These are phyloP conservation scores for Sclerotinia glacialis DNA, from an alignment of 2,329 filamentous ascomycete genomes.

Conservation along the genomic window DNA sequence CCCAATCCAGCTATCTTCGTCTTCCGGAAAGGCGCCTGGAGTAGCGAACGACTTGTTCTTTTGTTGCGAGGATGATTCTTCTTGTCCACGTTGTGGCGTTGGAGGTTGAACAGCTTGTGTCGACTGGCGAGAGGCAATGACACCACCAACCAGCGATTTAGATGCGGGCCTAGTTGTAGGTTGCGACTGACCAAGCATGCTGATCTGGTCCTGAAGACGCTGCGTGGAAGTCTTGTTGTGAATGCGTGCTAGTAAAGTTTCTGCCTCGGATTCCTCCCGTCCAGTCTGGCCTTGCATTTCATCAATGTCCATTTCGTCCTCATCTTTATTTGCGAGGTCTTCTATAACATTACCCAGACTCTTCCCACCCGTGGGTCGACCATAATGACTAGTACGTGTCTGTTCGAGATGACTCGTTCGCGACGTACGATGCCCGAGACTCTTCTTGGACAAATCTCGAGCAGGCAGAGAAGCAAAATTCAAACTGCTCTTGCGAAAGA, in stretches of 20 bases:
- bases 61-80: slow-evolving; percentile 24
- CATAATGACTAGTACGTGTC: slow-evolving; percentile 70
- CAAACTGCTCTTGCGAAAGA: slow-evolving; percentile 87
- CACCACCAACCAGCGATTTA: slow-evolving; percentile 37
- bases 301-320: slow-evolving; percentile 54
- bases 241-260: slow-evolving; percentile 49
- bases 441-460: slow-evolving; percentile 84
- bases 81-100: slow-evolving; percentile 24
- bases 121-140: slow-evolving; percentile 26
- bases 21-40: slow-evolving; percentile 60
- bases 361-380: slow-evolving; percentile 69
- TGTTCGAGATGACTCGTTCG: slow-evolving; percentile 76
- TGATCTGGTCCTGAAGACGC: slow-evolving; percentile 88
- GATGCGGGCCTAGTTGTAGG: slow-evolving; percentile 36
- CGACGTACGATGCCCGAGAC: slow-evolving; percentile 69
- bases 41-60: slow-evolving; percentile 39
- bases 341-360: slow-evolving; percentile 56
- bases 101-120: slow-evolving; percentile 27
- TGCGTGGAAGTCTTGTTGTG: slow-evolving; percentile 94
- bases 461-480: slow-evolving; percentile 92
- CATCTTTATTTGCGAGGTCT: slow-evolving; percentile 51
- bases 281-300: slow-evolving; percentile 42
- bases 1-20: slow-evolving; percentile 61
- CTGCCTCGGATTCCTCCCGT: slow-evolving; percentile 43
- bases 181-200: slow-evolving; percentile 59